Evolutionary conservation across 192 early-diverging fungal genomes (phyloP).

Genomic region (Rhizoclosmatium sp.): DNA sequence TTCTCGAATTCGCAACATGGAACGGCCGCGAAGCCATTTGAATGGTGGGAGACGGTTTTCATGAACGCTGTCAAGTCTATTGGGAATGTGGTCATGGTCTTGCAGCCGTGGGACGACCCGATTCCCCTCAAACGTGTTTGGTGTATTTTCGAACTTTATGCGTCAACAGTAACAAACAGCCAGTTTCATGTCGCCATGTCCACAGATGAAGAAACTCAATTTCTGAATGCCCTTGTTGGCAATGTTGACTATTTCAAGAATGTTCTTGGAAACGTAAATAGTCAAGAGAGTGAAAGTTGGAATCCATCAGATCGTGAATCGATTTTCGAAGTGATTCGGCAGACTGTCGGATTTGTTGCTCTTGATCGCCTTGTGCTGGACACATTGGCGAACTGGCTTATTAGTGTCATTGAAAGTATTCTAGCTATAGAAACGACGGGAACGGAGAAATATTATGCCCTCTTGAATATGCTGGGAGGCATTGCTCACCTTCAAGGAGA

Average conservation of each 20-base stretch:
- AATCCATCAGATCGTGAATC: neutral
- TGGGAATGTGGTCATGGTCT: constrained; percentile 43
- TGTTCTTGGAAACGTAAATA: neutral
- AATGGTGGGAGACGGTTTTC: constrained; percentile 46
- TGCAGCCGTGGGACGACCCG: constrained; percentile 44
- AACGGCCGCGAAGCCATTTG: constrained; percentile 26
- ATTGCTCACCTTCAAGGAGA: neutral
- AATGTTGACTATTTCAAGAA: neutral
- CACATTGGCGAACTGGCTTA: constrained; percentile 12
- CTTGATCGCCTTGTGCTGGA: neutral
- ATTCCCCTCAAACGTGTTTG: constrained; percentile 39
- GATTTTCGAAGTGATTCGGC: constrained; percentile 6
- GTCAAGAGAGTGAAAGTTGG: neutral
- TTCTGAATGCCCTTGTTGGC: neutral
- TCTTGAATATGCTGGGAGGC: neutral
- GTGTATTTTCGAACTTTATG: constrained; percentile 49
- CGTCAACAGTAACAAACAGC: constrained; percentile 25
- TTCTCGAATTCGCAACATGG: constrained; percentile 49
- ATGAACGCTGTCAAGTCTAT: constrained; percentile 48
- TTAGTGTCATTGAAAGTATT: neutral
- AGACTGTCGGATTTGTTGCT: neutral
- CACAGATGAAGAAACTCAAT: neutral
- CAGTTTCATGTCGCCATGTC: constrained; percentile 36
- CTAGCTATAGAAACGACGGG: neutral
- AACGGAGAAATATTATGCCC: neutral